These are phyloP conservation scores for Phialophora verrucosa DNA, from an alignment of 2,329 filamentous ascomycete genomes.

Conservation along the genomic window DNA sequence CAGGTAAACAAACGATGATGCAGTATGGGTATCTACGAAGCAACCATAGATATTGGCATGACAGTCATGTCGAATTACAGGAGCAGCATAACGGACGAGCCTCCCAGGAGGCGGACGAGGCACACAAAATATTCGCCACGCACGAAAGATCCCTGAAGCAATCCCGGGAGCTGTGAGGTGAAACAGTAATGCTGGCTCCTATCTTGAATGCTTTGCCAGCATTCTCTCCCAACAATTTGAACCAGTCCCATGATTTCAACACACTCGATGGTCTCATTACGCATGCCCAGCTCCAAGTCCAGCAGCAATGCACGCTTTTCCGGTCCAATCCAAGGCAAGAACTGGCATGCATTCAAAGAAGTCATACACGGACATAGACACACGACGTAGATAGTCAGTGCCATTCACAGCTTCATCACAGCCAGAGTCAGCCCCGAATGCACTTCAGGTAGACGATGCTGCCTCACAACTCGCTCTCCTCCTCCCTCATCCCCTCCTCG, in stretches of 20 bases:
- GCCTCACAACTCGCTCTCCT: slow-evolving; percentile 19
- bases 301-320: neutral
- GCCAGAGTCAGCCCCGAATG: neutral
- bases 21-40: neutral
- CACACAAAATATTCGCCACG: neutral
- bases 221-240: neutral
- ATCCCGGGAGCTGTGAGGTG: neutral
- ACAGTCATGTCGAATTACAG: neutral
- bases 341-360: neutral
- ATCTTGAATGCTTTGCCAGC: neutral
- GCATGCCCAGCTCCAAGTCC: neutral
- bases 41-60: neutral
- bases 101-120: neutral
- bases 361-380: neutral
- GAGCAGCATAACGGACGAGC: neutral
- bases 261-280: neutral
- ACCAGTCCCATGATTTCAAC: neutral
- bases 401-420: neutral
- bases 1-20: neutral
- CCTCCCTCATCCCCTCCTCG: slow-evolving; percentile 37
- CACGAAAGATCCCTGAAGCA: neutral
- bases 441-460: neutral
- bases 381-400: neutral
- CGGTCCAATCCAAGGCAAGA: too few relatives aligned
- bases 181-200: neutral